Percentiles rank a stretch among this genome's conserved stretches.
phyloP scores from a whole-genome alignment of 805 yeast genomes.

The Zygosaccharomyces bisporus region DNA sequence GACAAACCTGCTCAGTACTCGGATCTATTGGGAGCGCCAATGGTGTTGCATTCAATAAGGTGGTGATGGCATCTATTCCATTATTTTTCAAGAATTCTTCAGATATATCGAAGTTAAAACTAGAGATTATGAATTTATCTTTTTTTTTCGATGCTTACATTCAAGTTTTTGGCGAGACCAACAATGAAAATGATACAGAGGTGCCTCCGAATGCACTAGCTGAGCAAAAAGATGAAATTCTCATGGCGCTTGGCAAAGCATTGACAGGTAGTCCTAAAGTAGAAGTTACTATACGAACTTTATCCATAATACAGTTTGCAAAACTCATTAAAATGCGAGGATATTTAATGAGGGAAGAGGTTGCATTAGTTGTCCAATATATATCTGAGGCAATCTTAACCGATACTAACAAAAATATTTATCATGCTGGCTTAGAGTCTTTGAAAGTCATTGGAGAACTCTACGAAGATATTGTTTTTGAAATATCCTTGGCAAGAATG shows the following conservation, averaged over 20 bases:
- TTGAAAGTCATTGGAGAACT: slow-evolving; percentile 42
- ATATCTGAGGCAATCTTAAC: slow-evolving; percentile 58
- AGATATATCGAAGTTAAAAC: slow-evolving; percentile 56
- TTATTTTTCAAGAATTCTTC: slow-evolving; percentile 38
- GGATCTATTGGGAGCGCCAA: slow-evolving; percentile 53
- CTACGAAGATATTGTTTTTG: slow-evolving; percentile 42
- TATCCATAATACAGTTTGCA: slow-evolving; percentile 62
- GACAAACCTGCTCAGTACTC: slow-evolving; percentile 60
- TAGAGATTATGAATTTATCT: slow-evolving; percentile 56
- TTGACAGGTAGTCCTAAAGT: slow-evolving; percentile 61
- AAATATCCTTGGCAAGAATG: slow-evolving; percentile 49
- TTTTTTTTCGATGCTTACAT: slow-evolving; percentile 51
- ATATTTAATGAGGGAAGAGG: slow-evolving; percentile 52
- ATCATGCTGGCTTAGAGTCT: slow-evolving; percentile 52
- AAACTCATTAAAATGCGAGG: slow-evolving; percentile 48
- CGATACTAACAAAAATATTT: slow-evolving; percentile 49
- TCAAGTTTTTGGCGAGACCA: slow-evolving; percentile 36
- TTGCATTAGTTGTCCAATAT: slow-evolving; percentile 59
- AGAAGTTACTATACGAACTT: slow-evolving; percentile 65
- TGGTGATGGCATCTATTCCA: slow-evolving; percentile 47
- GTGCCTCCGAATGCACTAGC: slow-evolving; percentile 39
- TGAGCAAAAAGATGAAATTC: slow-evolving; percentile 58
- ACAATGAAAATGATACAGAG: neutral
- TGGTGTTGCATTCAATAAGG: slow-evolving; percentile 42
- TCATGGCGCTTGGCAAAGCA: slow-evolving; percentile 64